Conservation (phyloP, 129 eudicot genomes). For the Saposhnikovia divaricata region DNA sequence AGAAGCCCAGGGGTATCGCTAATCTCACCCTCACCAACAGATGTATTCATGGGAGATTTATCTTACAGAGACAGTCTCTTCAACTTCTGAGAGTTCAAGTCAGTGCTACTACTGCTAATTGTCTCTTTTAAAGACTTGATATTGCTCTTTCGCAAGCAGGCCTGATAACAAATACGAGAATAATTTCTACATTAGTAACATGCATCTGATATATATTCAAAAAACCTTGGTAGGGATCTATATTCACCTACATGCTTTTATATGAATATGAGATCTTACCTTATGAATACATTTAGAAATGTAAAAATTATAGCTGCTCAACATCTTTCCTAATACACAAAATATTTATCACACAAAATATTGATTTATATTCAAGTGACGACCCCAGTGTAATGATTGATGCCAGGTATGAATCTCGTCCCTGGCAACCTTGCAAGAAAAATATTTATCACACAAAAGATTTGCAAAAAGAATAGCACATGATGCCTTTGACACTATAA, state of each 20-base stretch:
- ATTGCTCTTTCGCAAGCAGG: neutral
- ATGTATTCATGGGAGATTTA: slow-evolving; percentile 16
- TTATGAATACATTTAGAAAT: neutral
- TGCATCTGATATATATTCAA: neutral
- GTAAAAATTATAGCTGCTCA: neutral
- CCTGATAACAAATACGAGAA: slow-evolving; percentile 11
- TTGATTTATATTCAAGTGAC: too few relatives aligned
- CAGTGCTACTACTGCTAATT: neutral
- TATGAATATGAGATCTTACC: neutral
- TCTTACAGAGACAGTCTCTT: slow-evolving; percentile 18
- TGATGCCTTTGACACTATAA: neutral
- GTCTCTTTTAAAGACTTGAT: slow-evolving; percentile 13
- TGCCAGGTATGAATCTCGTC: slow-evolving; percentile 42
- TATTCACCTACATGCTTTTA: neutral
- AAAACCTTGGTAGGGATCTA: neutral
- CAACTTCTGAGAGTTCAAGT: slow-evolving; percentile 11
- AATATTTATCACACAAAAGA: neutral
- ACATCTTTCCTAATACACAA: neutral
- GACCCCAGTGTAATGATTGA: slow-evolving; percentile 57
- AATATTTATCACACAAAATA: too few relatives aligned
- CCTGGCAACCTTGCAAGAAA: slow-evolving; percentile 30
- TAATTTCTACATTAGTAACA: neutral
- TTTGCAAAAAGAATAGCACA: slow-evolving; percentile 5
- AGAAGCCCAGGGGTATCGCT: slow-evolving; percentile 21
- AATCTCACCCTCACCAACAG: slow-evolving; percentile 25